A percentile compares a stretch with the other conserved stretches of the same genome.
Conservation (phyloP, 2,329 filamentous ascomycete species). For the Aspergillus spinulosporus region DNA sequence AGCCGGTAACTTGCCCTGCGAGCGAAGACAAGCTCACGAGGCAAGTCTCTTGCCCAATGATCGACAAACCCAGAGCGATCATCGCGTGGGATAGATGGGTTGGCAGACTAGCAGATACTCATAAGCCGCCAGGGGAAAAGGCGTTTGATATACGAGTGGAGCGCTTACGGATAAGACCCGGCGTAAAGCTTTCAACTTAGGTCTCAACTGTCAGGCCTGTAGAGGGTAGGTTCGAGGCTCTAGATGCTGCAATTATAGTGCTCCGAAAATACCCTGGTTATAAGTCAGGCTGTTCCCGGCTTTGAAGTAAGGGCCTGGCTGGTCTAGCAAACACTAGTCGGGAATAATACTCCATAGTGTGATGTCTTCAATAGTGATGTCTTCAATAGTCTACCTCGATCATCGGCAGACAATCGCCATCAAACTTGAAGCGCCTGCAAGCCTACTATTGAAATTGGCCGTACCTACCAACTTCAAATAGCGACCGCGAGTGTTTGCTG, state of each 20-base stretch:
- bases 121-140: too few relatives aligned
- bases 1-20: background rate
- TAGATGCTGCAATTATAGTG: too few relatives aligned
- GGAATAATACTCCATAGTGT: slow-evolving; percentile 1
- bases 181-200: too few relatives aligned
- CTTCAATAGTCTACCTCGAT: too few relatives aligned
- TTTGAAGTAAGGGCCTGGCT: background rate
- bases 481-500: background rate
- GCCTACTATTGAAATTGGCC: background rate
- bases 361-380: background rate
- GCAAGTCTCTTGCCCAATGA: background rate
- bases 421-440: too few relatives aligned
- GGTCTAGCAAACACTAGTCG: background rate
- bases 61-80: slow-evolving; percentile 1
- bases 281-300: background rate
- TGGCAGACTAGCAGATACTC: background rate
- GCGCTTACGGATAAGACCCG: too few relatives aligned
- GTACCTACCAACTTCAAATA: too few relatives aligned
- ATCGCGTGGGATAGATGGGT: background rate
- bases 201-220: too few relatives aligned
- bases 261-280: background rate
- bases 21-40: slow-evolving; percentile 4
- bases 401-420: too few relatives aligned
- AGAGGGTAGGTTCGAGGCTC: too few relatives aligned
- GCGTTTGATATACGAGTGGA: too few relatives aligned